A percentile compares a stretch with the other conserved stretches of the same genome.
These are phyloP conservation scores for Rhynchospora tenuis DNA, from an alignment of 176 grass and related monocot genomes.

Conservation along the genomic window DNA sequence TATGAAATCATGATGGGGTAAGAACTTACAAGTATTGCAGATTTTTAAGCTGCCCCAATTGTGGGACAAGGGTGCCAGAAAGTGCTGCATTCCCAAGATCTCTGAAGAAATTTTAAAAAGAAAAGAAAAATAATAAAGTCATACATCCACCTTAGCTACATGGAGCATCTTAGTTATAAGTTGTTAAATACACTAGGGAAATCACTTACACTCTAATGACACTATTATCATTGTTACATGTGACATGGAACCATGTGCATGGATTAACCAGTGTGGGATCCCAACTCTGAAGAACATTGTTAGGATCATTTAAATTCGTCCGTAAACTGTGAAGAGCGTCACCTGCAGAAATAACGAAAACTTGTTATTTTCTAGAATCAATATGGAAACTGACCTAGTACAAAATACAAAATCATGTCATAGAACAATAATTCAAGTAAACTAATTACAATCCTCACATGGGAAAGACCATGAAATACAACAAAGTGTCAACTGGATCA, in stretches of 20 bases:
- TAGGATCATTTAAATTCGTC: conserved; percentile 80
- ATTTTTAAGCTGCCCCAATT: conserved; percentile 94
- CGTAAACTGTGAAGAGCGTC: conserved; percentile 87
- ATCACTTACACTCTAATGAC: conserved; percentile 93
- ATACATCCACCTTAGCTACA: not conserved
- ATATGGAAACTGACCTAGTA: not conserved
- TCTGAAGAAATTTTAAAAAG: conserved; percentile 30
- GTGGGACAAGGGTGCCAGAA: conserved; percentile 77
- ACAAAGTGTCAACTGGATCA: not conserved
- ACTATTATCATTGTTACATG: conserved; percentile 96
- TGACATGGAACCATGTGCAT: conserved; percentile 97
- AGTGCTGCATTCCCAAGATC: conserved; percentile 96
- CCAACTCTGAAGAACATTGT: conserved; percentile 98
- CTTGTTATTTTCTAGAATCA: not conserved
- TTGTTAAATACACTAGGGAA: conserved; percentile 17
- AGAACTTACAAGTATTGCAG: conserved; percentile 89
- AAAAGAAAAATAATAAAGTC: not conserved
- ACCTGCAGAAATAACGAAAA: conserved; percentile 41
- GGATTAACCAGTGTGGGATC: conserved; percentile 94
- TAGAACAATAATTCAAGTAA: not conserved
- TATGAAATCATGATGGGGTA: not conserved
- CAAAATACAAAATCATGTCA: not conserved
- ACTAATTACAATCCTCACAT: not conserved
- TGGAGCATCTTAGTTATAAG: not conserved
- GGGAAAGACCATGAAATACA: not conserved